Percentiles rank a stretch among this genome's conserved stretches.
Conservation (phyloP, 129 eudicot genomes). For the Flaveria ramosissima region DNA sequence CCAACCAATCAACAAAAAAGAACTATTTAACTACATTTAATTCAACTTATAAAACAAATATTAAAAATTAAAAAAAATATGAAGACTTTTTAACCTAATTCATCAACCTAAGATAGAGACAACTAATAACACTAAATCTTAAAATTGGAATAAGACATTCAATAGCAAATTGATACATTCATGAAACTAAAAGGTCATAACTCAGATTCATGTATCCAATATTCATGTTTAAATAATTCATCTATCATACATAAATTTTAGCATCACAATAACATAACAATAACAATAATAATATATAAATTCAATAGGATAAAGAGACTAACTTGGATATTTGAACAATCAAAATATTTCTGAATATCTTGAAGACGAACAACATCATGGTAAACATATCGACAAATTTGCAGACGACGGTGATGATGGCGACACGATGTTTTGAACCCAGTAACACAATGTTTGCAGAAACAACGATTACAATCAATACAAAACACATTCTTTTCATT, state of each 20-base stretch:
- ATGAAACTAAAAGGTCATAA: neutral
- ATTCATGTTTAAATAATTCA: no score
- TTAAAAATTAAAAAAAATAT: neutral
- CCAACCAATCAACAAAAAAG: neutral
- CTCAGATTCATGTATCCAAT: neutral
- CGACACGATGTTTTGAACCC: constrained; percentile 33
- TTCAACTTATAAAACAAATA: neutral
- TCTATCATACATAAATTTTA: no score
- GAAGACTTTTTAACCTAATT: neutral
- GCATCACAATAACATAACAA: no score
- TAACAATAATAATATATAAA: no score
- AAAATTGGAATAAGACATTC: no score
- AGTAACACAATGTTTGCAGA: constrained; percentile 60
- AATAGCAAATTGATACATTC: neutral
- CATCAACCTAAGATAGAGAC: neutral
- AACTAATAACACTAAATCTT: no score
- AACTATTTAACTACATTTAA: neutral
- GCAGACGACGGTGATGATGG: constrained; percentile 59
- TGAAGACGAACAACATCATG: constrained; percentile 79
- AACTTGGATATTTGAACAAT: constrained; percentile 70
- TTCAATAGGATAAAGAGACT: constrained; percentile 9
- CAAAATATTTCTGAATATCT: constrained; percentile 60
- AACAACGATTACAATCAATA: constrained; percentile 57
- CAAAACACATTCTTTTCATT: constrained; percentile 71
- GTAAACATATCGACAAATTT: constrained; percentile 72